These are phyloP conservation scores for Vitis rotundifolia DNA, from an alignment of 164 flowering plant genomes.

Conservation along the genomic window DNA sequence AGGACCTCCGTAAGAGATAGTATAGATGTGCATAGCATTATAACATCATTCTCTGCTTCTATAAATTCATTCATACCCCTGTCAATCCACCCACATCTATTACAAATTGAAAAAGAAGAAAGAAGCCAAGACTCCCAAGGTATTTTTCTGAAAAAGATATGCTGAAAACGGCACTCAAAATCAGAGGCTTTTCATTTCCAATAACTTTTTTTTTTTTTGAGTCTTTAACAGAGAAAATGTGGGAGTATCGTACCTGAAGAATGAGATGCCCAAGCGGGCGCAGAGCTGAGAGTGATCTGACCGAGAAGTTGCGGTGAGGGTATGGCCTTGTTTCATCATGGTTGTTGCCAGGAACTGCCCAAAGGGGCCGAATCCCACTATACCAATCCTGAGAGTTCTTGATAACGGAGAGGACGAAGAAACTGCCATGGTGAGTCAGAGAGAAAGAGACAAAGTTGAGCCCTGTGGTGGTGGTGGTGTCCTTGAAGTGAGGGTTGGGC, in stretches of 20 bases:
- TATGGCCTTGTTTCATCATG: conserved; percentile 68
- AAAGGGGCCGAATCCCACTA: conserved; percentile 71
- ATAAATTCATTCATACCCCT: conserved; percentile 38
- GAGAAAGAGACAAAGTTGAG: neutral
- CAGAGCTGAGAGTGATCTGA: conserved; percentile 58
- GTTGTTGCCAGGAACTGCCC: conserved; percentile 65
- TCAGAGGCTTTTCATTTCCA: no score
- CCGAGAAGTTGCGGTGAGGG: conserved; percentile 58
- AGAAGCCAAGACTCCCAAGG: no score
- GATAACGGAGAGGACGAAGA: conserved; percentile 19
- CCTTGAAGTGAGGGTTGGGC: no score
- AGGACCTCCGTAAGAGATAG: conserved; percentile 52
- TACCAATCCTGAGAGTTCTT: conserved; percentile 46
- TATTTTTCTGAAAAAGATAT: no score
- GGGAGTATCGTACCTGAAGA: conserved; percentile 44
- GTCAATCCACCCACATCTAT: neutral
- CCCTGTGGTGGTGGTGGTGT: no score
- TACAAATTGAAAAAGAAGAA: no score
- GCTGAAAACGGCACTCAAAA: no score
- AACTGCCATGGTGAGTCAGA: no score
- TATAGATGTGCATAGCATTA: conserved; percentile 71
- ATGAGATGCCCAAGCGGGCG: conserved; percentile 39
- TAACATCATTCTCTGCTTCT: conserved; percentile 51
- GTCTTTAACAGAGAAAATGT: neutral
- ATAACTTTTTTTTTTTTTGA: no score